Conservation (phyloP, 345 rosid species). For the Eucalyptus tenuipes region DNA sequence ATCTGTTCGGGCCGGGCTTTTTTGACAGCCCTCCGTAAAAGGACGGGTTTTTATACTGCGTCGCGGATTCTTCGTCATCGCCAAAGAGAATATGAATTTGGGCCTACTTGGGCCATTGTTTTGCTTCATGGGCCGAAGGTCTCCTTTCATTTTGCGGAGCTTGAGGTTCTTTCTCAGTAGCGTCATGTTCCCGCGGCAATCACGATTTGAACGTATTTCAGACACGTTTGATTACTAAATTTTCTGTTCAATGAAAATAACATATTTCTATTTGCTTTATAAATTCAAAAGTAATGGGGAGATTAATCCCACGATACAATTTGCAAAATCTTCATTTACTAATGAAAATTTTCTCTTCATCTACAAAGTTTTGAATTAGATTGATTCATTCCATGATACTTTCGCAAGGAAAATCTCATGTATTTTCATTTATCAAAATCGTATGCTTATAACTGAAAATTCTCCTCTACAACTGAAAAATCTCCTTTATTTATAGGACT, state of each 20-base stretch:
- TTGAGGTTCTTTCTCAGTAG: not conserved
- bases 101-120: not conserved
- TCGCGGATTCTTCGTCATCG: not conserved
- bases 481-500: too few relatives aligned
- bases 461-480: too few relatives aligned
- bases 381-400: not conserved
- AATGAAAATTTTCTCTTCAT: not conserved
- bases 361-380: not conserved
- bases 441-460: too few relatives aligned
- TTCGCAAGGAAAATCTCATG: not conserved
- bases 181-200: not conserved
- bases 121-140: not conserved
- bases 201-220: not conserved
- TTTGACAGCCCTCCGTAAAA: too few relatives aligned
- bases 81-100: not conserved
- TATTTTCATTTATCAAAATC: not conserved
- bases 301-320: not conserved
- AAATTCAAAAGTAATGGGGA: not conserved
- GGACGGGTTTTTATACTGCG: not conserved
- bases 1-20: too few relatives aligned
- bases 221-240: not conserved
- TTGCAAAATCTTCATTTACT: not conserved
- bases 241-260: not conserved
- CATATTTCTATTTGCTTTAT: not conserved
- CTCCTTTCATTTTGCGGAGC: not conserved